phyloP scores from a whole-genome alignment of 2,329 filamentous ascomycete genomes.

The Microthyrium microscopicum region DNA sequence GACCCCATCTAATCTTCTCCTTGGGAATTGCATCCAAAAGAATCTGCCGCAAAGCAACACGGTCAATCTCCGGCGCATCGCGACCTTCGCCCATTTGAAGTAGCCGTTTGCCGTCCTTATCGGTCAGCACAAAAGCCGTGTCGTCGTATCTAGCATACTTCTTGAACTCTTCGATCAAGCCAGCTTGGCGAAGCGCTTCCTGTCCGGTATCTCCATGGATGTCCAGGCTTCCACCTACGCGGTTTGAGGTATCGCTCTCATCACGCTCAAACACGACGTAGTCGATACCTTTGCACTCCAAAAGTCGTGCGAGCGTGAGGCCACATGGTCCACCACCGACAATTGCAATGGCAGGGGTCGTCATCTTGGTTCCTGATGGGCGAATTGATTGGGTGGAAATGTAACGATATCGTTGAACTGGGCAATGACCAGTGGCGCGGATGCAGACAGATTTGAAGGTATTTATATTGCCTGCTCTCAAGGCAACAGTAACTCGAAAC shows the following conservation, averaged over 20 bases:
- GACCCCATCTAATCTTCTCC: conserved; percentile 20
- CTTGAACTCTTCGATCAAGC: conserved; percentile 15
- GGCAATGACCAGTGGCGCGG: too few species aligned
- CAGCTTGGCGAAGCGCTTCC: conserved; percentile 15
- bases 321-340: conserved; percentile 18
- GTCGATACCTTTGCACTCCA: conserved; percentile 9
- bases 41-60: conserved; percentile 19
- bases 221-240: conserved; percentile 16
- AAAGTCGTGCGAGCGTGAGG: conserved; percentile 15
- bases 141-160: conserved; percentile 14
- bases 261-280: conserved; percentile 16
- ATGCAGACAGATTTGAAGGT: too few species aligned
- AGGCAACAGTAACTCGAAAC: too few species aligned
- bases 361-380: too few species aligned
- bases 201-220: conserved; percentile 16
- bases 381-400: too few species aligned
- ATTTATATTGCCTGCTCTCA: too few species aligned
- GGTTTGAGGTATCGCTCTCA: conserved; percentile 1
- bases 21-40: conserved; percentile 20
- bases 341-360: conserved; percentile 15
- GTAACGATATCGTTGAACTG: too few species aligned
- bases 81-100: conserved; percentile 7
- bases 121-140: conserved; percentile 9
- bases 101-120: conserved; percentile 11
- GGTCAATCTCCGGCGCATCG: conserved; percentile 24